A percentile compares a stretch with the other conserved stretches of the same genome.
Evolutionary conservation across 257 asterid genomes (phyloP).

Genomic region (Scutellaria galericulata): DNA sequence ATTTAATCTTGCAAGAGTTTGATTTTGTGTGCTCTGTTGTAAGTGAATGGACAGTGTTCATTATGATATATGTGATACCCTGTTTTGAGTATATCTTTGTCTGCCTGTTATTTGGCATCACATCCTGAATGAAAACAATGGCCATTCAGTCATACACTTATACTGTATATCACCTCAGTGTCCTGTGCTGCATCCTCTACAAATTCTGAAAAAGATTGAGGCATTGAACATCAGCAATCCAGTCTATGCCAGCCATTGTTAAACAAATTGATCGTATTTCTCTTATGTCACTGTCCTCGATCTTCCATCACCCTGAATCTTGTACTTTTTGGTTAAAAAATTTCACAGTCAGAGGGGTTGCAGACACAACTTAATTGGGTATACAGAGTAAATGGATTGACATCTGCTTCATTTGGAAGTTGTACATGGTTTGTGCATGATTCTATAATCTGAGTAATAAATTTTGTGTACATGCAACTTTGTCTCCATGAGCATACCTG

Average conservation of each 20-base stretch:
- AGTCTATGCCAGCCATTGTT: background rate
- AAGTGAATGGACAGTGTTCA: background rate
- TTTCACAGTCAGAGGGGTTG: background rate
- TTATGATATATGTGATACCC: background rate
- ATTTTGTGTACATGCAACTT: too few species aligned
- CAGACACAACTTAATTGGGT: background rate
- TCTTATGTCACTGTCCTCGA: conserved; percentile 13
- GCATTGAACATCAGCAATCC: background rate
- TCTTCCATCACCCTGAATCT: background rate
- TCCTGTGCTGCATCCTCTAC: conserved; percentile 14
- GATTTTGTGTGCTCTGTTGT: background rate
- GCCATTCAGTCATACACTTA: background rate
- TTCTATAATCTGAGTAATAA: too few species aligned
- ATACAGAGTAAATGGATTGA: background rate
- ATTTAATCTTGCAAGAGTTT: background rate
- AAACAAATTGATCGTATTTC: background rate
- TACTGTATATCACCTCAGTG: conserved; percentile 1
- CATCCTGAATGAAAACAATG: background rate
- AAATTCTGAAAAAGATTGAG: background rate
- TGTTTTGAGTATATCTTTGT: conserved; percentile 6
- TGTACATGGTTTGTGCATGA: too few species aligned
- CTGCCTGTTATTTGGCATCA: conserved; percentile 4
- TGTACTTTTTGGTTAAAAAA: background rate
- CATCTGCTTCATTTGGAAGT: background rate
- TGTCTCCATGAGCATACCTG: too few species aligned